Percentiles rank a stretch among this genome's conserved stretches.
Conservation (phyloP, 2,329 filamentous ascomycete genomes). For the Graphilbum fragrans region DNA sequence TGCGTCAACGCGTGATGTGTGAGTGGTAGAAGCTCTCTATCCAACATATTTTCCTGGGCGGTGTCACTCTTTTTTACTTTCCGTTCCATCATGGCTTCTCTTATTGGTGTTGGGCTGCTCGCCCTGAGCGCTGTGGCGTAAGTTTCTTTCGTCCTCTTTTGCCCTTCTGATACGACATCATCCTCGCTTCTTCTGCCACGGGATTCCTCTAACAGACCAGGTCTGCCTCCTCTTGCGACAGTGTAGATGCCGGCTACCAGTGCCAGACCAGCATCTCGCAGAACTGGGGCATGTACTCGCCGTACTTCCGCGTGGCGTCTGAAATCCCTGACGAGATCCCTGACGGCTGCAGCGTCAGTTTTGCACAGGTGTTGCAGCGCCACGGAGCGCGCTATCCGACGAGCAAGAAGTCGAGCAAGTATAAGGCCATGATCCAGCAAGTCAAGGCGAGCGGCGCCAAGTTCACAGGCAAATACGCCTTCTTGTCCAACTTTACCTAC, state of each 20-base stretch:
- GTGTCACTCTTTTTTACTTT: too few relatives aligned
- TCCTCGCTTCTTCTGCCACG: too few relatives aligned
- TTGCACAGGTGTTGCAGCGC: conserved; percentile 71
- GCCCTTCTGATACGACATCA: too few relatives aligned
- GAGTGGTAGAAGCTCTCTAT: too few relatives aligned
- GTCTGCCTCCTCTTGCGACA: conserved; percentile 30
- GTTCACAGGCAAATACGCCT: conserved; percentile 53
- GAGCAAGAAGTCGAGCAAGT: conserved; percentile 47
- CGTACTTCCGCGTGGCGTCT: conserved; percentile 65
- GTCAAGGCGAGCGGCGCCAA: conserved; percentile 46
- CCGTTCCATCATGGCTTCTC: background rate
- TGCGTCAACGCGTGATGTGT: too few relatives aligned
- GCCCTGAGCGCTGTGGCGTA: background rate
- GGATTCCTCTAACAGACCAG: background rate
- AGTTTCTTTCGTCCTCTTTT: background rate
- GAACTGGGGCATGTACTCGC: conserved; percentile 78
- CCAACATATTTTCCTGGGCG: too few relatives aligned
- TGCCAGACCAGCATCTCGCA: conserved; percentile 51
- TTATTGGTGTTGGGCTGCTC: background rate
- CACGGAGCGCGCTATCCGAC: conserved; percentile 81
- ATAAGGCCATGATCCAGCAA: conserved; percentile 49
- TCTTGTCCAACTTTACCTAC: conserved; percentile 62
- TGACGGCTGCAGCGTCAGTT: conserved; percentile 51
- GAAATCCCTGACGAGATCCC: conserved; percentile 50
- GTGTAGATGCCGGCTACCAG: conserved; percentile 42